Conservation (phyloP, 208 protist genomes). For the Strigomonas galati region DNA sequence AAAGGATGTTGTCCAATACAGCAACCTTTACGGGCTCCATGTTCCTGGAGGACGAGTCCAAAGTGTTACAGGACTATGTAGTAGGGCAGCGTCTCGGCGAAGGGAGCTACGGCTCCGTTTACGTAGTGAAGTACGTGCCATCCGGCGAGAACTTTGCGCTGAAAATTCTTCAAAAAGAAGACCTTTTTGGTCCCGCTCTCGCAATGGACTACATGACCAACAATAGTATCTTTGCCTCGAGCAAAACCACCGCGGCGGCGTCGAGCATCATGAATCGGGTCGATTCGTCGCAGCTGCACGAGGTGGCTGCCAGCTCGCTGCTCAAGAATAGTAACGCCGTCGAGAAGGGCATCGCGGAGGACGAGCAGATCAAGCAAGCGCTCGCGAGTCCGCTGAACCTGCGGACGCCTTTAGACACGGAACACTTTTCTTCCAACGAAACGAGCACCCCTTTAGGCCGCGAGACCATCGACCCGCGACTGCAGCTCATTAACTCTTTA, state of each 20-base stretch:
- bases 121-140: conserved; percentile 71
- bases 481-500: conserved; percentile 27
- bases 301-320: background rate
- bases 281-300: background rate
- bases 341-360: background rate
- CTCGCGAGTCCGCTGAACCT: no score
- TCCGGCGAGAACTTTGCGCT: conserved; percentile 77
- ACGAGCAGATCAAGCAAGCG: background rate
- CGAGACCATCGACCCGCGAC: background rate
- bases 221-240: background rate
- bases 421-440: background rate
- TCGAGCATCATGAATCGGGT: no score
- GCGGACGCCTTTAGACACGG: no score
- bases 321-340: background rate
- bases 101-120: conserved; percentile 88
- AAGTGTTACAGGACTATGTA: conserved; percentile 71
- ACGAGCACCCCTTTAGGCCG: background rate
- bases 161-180: conserved; percentile 84
- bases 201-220: background rate
- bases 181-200: conserved; percentile 35
- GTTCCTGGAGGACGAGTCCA: conserved; percentile 60
- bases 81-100: conserved; percentile 82
- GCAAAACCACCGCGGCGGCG: background rate
- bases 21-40: conserved; percentile 68
- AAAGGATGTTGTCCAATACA: conserved; percentile 27